Conservation (phyloP, 1,284 basidiomycete species). For the Sparassis latifolia region DNA sequence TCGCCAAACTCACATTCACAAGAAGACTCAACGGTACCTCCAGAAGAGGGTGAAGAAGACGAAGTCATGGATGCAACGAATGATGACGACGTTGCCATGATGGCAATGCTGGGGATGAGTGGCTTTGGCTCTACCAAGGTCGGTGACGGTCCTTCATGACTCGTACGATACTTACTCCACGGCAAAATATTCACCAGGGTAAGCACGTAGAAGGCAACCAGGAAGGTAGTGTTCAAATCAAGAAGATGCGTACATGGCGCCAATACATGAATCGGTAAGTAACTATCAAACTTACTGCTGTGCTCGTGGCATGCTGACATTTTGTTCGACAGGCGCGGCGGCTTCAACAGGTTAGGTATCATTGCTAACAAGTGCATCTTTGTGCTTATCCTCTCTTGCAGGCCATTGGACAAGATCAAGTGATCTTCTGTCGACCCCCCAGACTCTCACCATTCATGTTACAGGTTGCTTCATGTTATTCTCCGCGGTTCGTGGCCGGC, state of each 20-base stretch:
- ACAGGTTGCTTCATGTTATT: no score
- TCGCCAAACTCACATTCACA: conserved; percentile 11
- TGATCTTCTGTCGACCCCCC: conserved; percentile 18
- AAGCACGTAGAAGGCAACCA: conserved; percentile 80
- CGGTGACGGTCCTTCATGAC: conserved; percentile 15
- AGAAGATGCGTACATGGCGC: conserved; percentile 91
- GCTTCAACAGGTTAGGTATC: conserved; percentile 76
- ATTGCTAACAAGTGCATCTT: not conserved
- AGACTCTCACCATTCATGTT: no score
- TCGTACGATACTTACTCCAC: not conserved
- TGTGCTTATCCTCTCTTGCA: conserved; percentile 25
- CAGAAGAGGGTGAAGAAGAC: conserved; percentile 45
- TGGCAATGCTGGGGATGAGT: conserved; percentile 84
- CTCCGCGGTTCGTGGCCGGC: no score
- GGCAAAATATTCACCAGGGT: conserved; percentile 39
- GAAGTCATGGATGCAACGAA: conserved; percentile 64
- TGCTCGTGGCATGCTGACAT: not conserved
- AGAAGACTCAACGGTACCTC: conserved; percentile 24
- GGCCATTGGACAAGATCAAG: conserved; percentile 69
- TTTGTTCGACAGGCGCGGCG: conserved; percentile 59
- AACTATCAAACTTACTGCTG: not conserved
- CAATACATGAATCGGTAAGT: conserved; percentile 90
- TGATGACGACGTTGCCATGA: conserved; percentile 78
- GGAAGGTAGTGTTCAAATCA: conserved; percentile 68
- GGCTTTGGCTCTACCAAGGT: conserved; percentile 93